A percentile compares a stretch with the other conserved stretches of the same genome.
These are phyloP conservation scores for Calophaca sinica DNA, from an alignment of 306 rosid genomes.

Conservation along the genomic window DNA sequence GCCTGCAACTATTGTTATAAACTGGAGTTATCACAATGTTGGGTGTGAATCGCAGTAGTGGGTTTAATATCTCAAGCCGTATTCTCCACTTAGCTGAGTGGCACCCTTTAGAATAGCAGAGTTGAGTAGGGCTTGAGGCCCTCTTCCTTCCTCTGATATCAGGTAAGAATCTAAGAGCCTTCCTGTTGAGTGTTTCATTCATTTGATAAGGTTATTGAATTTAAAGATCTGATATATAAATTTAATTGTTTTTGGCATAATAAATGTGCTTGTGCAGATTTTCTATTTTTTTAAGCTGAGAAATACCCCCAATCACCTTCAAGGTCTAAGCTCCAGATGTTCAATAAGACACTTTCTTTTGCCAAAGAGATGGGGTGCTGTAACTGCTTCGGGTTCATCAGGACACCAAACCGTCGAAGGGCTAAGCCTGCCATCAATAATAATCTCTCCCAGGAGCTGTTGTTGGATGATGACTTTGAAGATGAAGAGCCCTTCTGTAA, in stretches of 20 bases:
- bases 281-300: constrained; percentile 49
- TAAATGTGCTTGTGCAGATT: constrained; percentile 50
- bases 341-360: constrained; percentile 58
- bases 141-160: constrained; percentile 50
- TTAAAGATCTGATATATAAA: neutral
- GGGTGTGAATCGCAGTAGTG: constrained; percentile 65
- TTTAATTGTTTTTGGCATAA: constrained; percentile 37
- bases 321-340: constrained; percentile 61
- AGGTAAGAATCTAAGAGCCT: constrained; percentile 45
- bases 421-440: constrained; percentile 49
- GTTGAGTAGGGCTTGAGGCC: constrained; percentile 70
- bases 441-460: constrained; percentile 61
- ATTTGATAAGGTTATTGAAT: neutral
- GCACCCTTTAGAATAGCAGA: constrained; percentile 87
- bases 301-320: constrained; percentile 44
- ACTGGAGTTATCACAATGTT: constrained; percentile 78
- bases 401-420: constrained; percentile 53
- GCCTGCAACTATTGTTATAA: constrained; percentile 57
- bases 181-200: neutral
- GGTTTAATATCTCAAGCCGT: constrained; percentile 53
- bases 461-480: constrained; percentile 72
- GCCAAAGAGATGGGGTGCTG: constrained; percentile 78
- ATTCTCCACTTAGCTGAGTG: constrained; percentile 88
- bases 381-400: constrained; percentile 82
- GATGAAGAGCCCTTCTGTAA: constrained; percentile 67